Base-by-base conservation (phyloP, 1,284 basidiomycete species). In the Abortiporus biennis region DNA sequence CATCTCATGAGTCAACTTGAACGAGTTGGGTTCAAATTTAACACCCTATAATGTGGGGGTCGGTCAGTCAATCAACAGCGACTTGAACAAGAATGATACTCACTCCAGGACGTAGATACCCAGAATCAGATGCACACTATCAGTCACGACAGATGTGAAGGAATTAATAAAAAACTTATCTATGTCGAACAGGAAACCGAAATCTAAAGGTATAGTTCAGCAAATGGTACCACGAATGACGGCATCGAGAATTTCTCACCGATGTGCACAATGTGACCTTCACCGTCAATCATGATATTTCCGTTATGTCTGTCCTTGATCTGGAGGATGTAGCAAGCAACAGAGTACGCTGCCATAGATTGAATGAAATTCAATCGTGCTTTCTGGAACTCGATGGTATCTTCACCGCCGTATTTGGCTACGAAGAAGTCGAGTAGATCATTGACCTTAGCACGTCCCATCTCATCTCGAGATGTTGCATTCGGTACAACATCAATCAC, bases 401-500 rank as follows among this genome's bases (percentile, higher is more conserved):
- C 92, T 56, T 85, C 78, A 31, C 86, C 82, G 32, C 96, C 96
- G 56, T 96, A 98, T 63, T 89, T 94, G 38, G 90, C 81, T n/a
- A 89, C 73, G 64, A 99, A 99, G 69, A 98, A 99, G 52, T 87
- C 85, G 20, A 89, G 74, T 6, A 99, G 72, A 58, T 99, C 92
- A 56, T 99, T 99, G 62, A 99, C 90, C 69, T 98, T 98, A 19
- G 92, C 91, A 35, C 96, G 80, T 30, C 96, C 96, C 96, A 99
- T 98, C 69, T 99, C 96, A 62, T 99, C 96, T 46, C 96, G 81
- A 4, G 95, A 98, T 0, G 96, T 99, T 0, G 96, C 85, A 56
- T 99, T 95, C 2, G 96, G 95, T 2, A 99, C 93, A 23, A 99
- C 96, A 54, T 99, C 96, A 51, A 99, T 99, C 35, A 99, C 92